A percentile compares a stretch with the other conserved stretches of the same genome.
These are phyloP conservation scores for Pouteria glomerata DNA, from an alignment of 148 eudicot genomes.

Conservation along the genomic window DNA sequence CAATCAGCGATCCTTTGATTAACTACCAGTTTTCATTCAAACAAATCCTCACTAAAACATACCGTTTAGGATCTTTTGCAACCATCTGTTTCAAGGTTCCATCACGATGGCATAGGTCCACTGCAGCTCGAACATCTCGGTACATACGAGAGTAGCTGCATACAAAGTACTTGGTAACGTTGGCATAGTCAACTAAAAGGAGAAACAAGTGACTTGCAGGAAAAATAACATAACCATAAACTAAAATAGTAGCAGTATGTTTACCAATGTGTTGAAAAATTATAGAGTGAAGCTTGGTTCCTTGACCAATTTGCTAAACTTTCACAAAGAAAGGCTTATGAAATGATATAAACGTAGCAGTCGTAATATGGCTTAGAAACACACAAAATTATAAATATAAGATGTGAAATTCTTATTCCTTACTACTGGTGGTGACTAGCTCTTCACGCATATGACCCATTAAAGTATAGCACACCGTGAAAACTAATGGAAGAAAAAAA, in stretches of 20 bases:
- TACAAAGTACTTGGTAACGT: conserved; percentile 2
- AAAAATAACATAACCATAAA: background rate
- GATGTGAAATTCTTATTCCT: background rate
- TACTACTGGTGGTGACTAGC: background rate
- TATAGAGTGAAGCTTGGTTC: background rate
- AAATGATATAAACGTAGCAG: background rate
- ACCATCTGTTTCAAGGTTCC: conserved; percentile 97
- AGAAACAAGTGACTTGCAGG: background rate
- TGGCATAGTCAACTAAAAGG: background rate
- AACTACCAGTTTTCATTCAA: no score
- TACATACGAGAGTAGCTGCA: conserved; percentile 88
- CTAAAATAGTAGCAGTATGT: background rate
- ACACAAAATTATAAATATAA: background rate
- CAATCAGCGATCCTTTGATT: background rate
- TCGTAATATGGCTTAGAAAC: background rate
- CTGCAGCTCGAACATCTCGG: conserved; percentile 96
- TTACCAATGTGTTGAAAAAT: background rate
- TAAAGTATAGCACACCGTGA: background rate
- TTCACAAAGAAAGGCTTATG: background rate
- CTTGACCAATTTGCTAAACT: background rate
- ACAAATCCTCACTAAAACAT: background rate
- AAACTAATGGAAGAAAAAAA: background rate
- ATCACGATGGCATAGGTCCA: conserved; percentile 96
- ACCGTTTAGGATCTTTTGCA: conserved; percentile 92
- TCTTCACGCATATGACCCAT: background rate